phyloP scores from a whole-genome alignment of 306 rosid species.

The Neltuma alba region DNA sequence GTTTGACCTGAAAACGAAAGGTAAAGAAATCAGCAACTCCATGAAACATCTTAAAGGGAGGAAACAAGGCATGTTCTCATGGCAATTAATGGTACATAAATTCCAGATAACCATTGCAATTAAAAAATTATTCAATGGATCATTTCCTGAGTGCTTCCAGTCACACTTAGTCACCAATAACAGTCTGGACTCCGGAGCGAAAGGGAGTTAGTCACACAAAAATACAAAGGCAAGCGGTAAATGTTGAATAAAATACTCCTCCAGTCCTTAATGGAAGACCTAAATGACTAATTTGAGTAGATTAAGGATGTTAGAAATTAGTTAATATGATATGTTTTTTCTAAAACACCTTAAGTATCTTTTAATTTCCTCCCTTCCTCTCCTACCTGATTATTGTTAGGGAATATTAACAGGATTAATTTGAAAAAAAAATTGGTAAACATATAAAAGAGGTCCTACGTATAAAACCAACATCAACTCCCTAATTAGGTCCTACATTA shows the following conservation, averaged over 20 bases:
- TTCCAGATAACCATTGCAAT: background rate
- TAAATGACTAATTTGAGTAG: too few species aligned
- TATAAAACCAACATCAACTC: too few species aligned
- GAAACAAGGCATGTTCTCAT: background rate
- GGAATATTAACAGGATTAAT: too few species aligned
- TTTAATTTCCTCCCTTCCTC: too few species aligned
- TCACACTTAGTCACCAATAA: background rate
- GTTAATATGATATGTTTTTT: too few species aligned
- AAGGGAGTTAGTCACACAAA: background rate
- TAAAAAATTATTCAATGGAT: background rate
- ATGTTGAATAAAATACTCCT: background rate
- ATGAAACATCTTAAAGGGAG: background rate
- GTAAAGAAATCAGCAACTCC: slow-evolving; percentile 17
- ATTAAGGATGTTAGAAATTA: too few species aligned
- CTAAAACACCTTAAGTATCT: too few species aligned
- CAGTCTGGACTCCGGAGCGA: background rate
- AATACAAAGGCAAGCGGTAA: background rate
- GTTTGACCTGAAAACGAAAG: slow-evolving; percentile 71
- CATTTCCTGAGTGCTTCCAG: background rate
- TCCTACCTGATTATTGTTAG: too few species aligned
- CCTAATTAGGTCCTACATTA: too few species aligned
- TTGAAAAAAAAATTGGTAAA: too few species aligned
- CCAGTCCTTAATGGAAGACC: too few species aligned
- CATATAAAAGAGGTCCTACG: too few species aligned
- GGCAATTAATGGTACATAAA: background rate